Percentiles rank a stretch among this genome's conserved stretches.
phyloP scores from a whole-genome alignment of 176 grass and related monocot species.

The Oryza meyeriana region DNA sequence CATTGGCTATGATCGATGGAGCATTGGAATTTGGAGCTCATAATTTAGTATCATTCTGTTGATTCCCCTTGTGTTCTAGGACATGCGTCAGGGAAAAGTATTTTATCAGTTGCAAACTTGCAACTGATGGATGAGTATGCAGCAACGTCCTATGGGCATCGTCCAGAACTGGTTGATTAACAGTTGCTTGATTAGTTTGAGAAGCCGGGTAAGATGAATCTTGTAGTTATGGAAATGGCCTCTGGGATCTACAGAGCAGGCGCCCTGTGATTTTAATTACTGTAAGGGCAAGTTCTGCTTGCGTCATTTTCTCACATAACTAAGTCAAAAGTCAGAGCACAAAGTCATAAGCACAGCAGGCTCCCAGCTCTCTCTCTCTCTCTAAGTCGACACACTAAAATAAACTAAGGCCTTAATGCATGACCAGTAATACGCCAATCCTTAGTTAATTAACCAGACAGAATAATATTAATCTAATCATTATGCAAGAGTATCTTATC shows the following conservation, averaged over 20 bases:
- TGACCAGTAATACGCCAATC: background rate
- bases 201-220: background rate
- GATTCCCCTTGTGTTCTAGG: background rate
- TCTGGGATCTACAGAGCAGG: background rate
- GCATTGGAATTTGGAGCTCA: background rate
- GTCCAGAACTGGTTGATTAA: background rate
- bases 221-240: background rate
- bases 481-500: constrained; percentile 29
- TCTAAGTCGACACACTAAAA: background rate
- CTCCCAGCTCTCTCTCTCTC: background rate
- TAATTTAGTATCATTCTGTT: background rate
- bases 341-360: background rate
- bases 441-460: background rate
- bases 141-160: background rate
- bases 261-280: background rate
- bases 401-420: background rate
- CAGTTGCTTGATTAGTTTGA: background rate
- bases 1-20: background rate
- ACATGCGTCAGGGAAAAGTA: background rate
- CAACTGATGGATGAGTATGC: background rate
- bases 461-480: background rate
- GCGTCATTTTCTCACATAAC: background rate
- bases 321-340: constrained; percentile 26
- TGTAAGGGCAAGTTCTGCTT: background rate
- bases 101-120: background rate